Evolutionary conservation across 345 rosid species (phyloP).

Genomic region (Heritiera littoralis): DNA sequence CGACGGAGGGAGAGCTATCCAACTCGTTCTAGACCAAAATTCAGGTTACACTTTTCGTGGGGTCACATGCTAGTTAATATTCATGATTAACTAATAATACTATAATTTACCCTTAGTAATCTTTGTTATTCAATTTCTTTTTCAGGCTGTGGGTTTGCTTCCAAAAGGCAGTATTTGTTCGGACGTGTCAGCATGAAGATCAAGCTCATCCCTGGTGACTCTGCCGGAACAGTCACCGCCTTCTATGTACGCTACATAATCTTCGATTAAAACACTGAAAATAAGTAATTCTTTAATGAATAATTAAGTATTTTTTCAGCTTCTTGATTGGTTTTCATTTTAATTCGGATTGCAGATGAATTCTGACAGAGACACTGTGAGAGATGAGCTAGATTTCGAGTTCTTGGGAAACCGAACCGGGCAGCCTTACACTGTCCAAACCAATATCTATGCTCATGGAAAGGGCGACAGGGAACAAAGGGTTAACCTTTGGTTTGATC

Average conservation of each 20-base stretch:
- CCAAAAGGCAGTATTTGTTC: constrained; percentile 67
- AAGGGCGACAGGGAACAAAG: constrained; percentile 93
- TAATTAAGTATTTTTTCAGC: neutral
- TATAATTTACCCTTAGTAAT: neutral
- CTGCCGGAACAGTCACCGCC: constrained; percentile 98
- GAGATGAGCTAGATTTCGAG: constrained; percentile 92
- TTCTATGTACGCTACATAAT: constrained; percentile 41
- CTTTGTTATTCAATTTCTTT: neutral
- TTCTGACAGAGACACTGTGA: constrained; percentile 58
- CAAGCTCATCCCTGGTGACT: constrained; percentile 91
- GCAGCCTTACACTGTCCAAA: constrained; percentile 92
- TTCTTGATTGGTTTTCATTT: neutral
- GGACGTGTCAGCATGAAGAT: constrained; percentile 93
- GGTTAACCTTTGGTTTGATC: constrained; percentile 94
- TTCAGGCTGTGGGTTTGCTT: constrained; percentile 90
- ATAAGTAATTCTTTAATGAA: neutral
- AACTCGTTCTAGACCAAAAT: constrained; percentile 71
- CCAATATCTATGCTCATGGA: constrained; percentile 86
- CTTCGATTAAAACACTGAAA: neutral
- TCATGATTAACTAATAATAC: neutral
- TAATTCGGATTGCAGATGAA: constrained; percentile 55
- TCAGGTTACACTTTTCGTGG: constrained; percentile 53
- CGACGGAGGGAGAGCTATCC: constrained; percentile 71
- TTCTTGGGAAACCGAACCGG: constrained; percentile 88
- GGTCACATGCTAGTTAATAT: constrained; percentile 10